These are phyloP conservation scores for Cantharellus anzutake DNA, from an alignment of 768 basidiomycete genomes.

Conservation along the genomic window DNA sequence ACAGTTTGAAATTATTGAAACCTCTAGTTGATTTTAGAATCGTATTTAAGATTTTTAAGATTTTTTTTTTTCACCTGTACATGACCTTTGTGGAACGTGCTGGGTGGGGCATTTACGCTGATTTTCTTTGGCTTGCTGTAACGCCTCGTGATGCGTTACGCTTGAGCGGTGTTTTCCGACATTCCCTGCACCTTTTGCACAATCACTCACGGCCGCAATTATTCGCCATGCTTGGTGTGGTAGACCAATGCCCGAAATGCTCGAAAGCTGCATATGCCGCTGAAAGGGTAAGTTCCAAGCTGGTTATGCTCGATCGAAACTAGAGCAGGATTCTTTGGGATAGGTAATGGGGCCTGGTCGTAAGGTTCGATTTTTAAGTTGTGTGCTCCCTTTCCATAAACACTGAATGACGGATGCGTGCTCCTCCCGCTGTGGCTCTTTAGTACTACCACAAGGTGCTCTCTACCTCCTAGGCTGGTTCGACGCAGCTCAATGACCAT, in stretches of 20 bases:
- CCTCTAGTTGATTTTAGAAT: no score
- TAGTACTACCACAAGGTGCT: not conserved
- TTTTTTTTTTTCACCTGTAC: no score
- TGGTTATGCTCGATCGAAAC: not conserved
- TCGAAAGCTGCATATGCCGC: slow-evolving; percentile 67
- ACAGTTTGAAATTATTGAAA: no score
- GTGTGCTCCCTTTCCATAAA: not conserved
- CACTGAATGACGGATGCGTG: not conserved
- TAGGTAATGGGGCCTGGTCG: slow-evolving; percentile 83
- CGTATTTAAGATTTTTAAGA: no score
- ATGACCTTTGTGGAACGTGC: no score
- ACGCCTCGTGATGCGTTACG: no score
- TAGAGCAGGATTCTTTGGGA: not conserved
- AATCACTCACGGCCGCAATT: no score
- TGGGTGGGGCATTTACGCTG: no score
- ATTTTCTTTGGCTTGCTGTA: no score
- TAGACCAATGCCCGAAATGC: slow-evolving; percentile 42
- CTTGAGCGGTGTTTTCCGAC: no score
- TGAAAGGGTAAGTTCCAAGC: slow-evolving; percentile 20
- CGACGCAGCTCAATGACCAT: slow-evolving; percentile 24
- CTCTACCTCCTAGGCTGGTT: not conserved
- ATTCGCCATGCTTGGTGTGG: no score
- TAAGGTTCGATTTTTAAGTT: slow-evolving; percentile 33
- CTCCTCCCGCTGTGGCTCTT: not conserved
- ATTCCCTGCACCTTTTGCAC: no score